Evolutionary conservation across 2,329 filamentous ascomycete species (phyloP).

Genomic region (Xylaria sp.): DNA sequence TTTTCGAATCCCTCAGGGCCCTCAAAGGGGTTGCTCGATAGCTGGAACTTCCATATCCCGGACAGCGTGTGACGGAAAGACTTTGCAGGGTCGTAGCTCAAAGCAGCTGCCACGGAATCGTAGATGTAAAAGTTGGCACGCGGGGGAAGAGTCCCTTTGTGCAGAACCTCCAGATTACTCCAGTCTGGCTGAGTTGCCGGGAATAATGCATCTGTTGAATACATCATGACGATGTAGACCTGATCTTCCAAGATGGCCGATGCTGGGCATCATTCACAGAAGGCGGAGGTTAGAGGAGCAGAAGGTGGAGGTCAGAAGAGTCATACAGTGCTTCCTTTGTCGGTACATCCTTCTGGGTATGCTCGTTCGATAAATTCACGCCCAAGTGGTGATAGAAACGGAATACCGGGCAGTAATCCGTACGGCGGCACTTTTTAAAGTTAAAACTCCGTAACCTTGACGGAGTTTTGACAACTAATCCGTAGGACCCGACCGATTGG

Average conservation of each 20-base stretch:
- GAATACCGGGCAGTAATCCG: too few species aligned
- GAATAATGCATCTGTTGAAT: constrained; percentile 9
- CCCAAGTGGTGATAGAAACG: too few species aligned
- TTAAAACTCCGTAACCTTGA: too few species aligned
- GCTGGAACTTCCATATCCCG: constrained; percentile 45
- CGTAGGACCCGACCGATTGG: too few species aligned
- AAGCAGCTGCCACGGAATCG: constrained; percentile 41
- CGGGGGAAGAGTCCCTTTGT: constrained; percentile 51
- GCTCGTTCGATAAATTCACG: too few species aligned
- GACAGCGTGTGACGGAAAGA: constrained; percentile 39
- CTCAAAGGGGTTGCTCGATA: constrained; percentile 36
- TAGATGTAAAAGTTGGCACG: constrained; percentile 53
- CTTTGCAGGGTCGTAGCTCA: constrained; percentile 36
- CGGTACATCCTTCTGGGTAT: too few species aligned
- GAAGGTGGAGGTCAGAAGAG: background rate
- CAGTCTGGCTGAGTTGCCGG: constrained; percentile 43
- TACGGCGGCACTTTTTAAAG: too few species aligned
- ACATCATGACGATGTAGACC: constrained; percentile 7
- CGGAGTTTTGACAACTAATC: too few species aligned
- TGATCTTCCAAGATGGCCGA: background rate
- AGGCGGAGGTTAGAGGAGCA: background rate
- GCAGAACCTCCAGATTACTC: constrained; percentile 54
- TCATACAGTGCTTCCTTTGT: background rate
- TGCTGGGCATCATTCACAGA: background rate
- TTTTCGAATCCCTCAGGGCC: constrained; percentile 34